Evolutionary conservation across 225 moss, liverwort and hornwort genomes (phyloP).

Genomic region (Sphagnum tenellum): DNA sequence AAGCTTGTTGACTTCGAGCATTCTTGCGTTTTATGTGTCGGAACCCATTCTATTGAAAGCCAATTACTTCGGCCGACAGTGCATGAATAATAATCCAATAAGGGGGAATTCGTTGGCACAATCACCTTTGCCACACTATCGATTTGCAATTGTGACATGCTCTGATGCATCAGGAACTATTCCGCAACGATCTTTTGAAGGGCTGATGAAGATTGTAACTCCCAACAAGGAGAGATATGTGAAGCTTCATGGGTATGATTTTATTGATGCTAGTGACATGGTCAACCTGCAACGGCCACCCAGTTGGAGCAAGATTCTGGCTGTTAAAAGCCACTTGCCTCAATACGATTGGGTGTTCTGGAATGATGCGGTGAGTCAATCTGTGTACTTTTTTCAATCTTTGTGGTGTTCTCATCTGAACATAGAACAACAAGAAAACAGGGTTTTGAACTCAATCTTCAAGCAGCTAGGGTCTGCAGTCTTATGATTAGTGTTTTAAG

Average conservation of each 20-base stretch:
- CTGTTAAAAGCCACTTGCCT: conserved; percentile 77
- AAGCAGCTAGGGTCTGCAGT: background rate
- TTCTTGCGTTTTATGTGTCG: conserved; percentile 53
- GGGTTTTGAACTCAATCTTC: too few relatives aligned
- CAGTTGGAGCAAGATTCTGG: conserved; percentile 98
- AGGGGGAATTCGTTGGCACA: conserved; percentile 18
- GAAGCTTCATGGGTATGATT: conserved; percentile 81
- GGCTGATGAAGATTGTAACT: conserved; percentile 80
- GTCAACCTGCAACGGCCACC: conserved; percentile 82
- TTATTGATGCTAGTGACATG: conserved; percentile 87
- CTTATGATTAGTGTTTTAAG: too few relatives aligned
- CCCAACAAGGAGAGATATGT: conserved; percentile 88
- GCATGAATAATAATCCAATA: conserved; percentile 16
- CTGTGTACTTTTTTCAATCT: background rate
- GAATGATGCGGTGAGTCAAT: conserved; percentile 83
- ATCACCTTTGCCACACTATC: conserved; percentile 33
- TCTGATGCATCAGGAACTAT: conserved; percentile 88
- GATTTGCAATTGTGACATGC: conserved; percentile 94
- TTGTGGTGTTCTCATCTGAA: too few relatives aligned
- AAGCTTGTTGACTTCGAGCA: conserved; percentile 24
- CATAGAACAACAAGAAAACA: too few relatives aligned
- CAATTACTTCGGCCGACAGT: conserved; percentile 80
- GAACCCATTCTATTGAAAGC: conserved; percentile 61
- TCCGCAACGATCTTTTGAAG: conserved; percentile 90
- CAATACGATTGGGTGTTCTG: conserved; percentile 95